A percentile compares a stretch with the other conserved stretches of the same genome.
Evolutionary conservation across 78 protist species (phyloP).

Genomic region (Thecamonas trahens): DNA sequence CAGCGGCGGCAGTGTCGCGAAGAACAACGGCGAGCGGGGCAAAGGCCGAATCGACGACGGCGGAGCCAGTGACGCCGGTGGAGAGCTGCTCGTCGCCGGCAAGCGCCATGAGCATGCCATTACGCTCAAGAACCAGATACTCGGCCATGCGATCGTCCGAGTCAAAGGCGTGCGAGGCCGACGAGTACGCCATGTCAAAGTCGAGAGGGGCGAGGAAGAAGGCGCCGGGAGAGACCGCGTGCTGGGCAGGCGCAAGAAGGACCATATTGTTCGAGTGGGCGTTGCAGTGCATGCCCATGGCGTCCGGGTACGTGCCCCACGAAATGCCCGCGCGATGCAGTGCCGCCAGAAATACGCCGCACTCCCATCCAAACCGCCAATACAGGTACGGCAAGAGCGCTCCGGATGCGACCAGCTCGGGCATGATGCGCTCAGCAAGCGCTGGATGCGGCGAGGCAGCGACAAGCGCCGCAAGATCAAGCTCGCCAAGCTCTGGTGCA

Average conservation of each 20-base stretch:
- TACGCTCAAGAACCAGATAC: too few relatives aligned
- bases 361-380: slow-evolving; percentile 27
- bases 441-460: neutral
- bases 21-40: too few relatives aligned
- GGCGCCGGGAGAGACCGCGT: neutral
- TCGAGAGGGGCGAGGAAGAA: slow-evolving; percentile 12
- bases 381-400: too few relatives aligned
- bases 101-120: too few relatives aligned
- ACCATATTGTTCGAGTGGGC: slow-evolving; percentile 23
- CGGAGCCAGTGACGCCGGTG: too few relatives aligned
- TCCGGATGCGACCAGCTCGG: too few relatives aligned
- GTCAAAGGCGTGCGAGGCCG: too few relatives aligned
- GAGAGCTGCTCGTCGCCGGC: too few relatives aligned
- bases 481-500: neutral
- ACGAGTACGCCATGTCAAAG: slow-evolving; percentile 28
- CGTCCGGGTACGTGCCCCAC: slow-evolving; percentile 22
- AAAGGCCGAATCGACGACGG: too few relatives aligned
- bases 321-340: neutral
- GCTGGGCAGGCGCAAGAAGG: neutral
- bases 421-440: too few relatives aligned
- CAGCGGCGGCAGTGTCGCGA: too few relatives aligned
- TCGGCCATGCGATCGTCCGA: too few relatives aligned
- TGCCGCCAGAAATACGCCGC: neutral
- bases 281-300: slow-evolving; percentile 20
- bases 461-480: neutral